phyloP scores from a whole-genome alignment of 192 early-diverging fungal species.

The Podila horticola region DNA sequence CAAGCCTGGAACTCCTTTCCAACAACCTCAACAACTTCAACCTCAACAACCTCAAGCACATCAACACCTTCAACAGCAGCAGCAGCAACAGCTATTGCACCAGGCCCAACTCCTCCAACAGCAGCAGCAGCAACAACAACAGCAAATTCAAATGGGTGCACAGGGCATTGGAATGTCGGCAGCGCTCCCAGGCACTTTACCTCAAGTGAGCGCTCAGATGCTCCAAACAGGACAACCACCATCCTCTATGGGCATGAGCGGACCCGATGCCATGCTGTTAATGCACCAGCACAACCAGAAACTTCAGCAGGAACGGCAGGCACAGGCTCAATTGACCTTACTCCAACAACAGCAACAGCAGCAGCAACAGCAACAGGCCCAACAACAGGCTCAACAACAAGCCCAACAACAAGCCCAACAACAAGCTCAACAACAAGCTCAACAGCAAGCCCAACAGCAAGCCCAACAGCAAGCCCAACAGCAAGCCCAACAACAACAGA shows the following conservation, averaged over 20 bases:
- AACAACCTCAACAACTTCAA: conserved; percentile 12
- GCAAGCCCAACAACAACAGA: conserved; percentile 32
- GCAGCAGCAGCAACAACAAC: conserved; percentile 20
- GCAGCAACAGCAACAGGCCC: conserved; percentile 5
- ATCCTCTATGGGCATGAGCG: not conserved
- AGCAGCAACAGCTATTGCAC: conserved; percentile 14
- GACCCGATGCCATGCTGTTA: not conserved
- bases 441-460: conserved; percentile 6
- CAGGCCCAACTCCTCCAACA: conserved; percentile 10
- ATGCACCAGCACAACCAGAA: conserved; percentile 25
- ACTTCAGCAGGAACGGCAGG: conserved; percentile 1
- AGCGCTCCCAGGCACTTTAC: not conserved
- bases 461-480: conserved; percentile 12
- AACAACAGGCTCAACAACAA: conserved; percentile 22
- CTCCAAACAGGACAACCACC: not conserved
- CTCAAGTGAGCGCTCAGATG: conserved; percentile 2
- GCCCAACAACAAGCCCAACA: conserved; percentile 10
- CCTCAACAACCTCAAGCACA: conserved; percentile 5
- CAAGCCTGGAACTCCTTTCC: not conserved
- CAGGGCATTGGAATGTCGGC: not conserved
- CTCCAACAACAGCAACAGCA: conserved; percentile 13
- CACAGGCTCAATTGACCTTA: conserved; percentile 1
- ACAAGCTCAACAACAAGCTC: conserved; percentile 25
- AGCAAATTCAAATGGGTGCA: not conserved
- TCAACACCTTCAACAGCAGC: conserved; percentile 29